These are phyloP conservation scores for Naganishia vishniacii DNA, from an alignment of 768 basidiomycete genomes.

Conservation along the genomic window DNA sequence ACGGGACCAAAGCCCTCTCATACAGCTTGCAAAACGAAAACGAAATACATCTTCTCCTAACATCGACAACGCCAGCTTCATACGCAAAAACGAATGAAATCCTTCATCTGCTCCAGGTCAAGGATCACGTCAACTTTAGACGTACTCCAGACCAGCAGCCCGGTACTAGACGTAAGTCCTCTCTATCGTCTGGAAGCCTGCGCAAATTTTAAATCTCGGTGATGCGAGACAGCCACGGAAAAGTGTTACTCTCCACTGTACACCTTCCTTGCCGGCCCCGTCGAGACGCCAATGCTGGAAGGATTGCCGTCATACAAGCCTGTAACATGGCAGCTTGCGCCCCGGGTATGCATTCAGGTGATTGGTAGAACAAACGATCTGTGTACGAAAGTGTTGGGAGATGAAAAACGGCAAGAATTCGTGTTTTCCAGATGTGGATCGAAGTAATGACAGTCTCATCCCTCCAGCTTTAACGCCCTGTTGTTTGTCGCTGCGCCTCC, in stretches of 20 bases:
- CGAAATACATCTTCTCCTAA: conserved; percentile 35
- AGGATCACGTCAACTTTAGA: conserved; percentile 26
- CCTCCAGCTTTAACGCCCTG: conserved; percentile 40
- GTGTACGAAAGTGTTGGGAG: conserved; percentile 36
- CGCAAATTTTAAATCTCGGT: neutral
- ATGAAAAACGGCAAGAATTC: conserved; percentile 36
- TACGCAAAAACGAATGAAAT: neutral
- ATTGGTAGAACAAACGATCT: conserved; percentile 40
- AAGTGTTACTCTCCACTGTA: conserved; percentile 35
- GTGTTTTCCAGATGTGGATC: neutral
- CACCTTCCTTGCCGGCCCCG: conserved; percentile 37
- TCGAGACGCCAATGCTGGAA: conserved; percentile 23
- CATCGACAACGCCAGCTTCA: conserved; percentile 8
- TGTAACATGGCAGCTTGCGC: conserved; percentile 31
- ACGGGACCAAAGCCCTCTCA: conserved; percentile 36
- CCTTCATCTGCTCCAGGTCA: conserved; percentile 29
- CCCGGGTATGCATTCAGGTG: conserved; percentile 28
- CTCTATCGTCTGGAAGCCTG: no score
- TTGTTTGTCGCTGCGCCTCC: conserved; percentile 35
- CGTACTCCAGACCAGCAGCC: conserved; percentile 15
- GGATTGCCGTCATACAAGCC: conserved; percentile 29
- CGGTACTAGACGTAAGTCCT: conserved; percentile 22
- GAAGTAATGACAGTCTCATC: neutral
- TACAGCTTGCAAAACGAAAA: conserved; percentile 26
- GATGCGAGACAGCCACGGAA: conserved; percentile 31